Base-by-base conservation (phyloP, 1,284 basidiomycete species). In the Ganoderma resinaceum region DNA sequence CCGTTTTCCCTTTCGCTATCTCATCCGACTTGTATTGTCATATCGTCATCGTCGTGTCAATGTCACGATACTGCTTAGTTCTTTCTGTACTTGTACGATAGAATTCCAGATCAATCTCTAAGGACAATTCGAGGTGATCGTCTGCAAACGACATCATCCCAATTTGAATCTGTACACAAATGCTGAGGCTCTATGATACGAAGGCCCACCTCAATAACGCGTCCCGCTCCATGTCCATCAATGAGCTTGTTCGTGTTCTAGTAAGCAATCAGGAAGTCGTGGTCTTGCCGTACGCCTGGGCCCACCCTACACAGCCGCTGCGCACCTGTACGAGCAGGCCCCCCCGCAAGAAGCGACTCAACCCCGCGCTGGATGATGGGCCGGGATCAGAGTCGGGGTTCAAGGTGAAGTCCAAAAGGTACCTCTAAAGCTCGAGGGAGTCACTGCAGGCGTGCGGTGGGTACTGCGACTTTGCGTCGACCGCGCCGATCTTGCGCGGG, bases 31-130 rank as follows among this genome's bases (percentile, higher is more conserved):
- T n/a, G n/a, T n/a, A n/a, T n/a, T n/a, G n/a, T n/a, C n/a, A n/a
- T n/a, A n/a, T n/a, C n/a, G n/a, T n/a, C n/a, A n/a, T n/a, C n/a
- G n/a, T n/a, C 29, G 38, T 62, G 42, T 38, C n/a, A 63, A 26
- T 59, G 53, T 63, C 57, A n/a, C n/a, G n/a, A n/a, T n/a, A n/a
- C 20, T 49, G 29, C 35, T 70, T 43, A 9, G 6, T 67, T 55
- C n/a, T n/a, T n/a, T n/a, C n/a, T n/a, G n/a, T n/a, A n/a, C 43
- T 31, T 70, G 66, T 70, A 70, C 62, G 62, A 60, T 57, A 67
- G 66, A 63, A 35, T 67, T 23, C 29, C 29, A 52, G 52, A 38
- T 38, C 53, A n/a, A n/a, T n/a, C n/a, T n/a, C 53, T 29, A 29
- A 29, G 11, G 42, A 49, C 52, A 53, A n/a, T 18, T 31, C 31